phyloP scores from a whole-genome alignment of 306 rosid genomes.

The Dryas octopetala region DNA sequence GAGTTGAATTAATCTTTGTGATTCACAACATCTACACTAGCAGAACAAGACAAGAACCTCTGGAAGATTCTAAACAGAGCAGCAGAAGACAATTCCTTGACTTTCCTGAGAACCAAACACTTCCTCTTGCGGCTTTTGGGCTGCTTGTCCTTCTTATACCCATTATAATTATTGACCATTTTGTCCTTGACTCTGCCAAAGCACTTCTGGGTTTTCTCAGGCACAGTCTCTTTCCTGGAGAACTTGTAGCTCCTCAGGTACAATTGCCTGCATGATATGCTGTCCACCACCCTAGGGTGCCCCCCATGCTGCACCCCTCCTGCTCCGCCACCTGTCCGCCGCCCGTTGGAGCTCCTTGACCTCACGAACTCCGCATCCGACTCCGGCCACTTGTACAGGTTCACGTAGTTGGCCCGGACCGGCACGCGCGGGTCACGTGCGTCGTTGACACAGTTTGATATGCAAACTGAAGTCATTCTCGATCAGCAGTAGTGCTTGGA shows the following conservation, averaged over 20 bases:
- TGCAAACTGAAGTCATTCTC: conserved; percentile 65
- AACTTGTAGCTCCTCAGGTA: conserved; percentile 79
- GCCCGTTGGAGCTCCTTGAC: conserved; percentile 46
- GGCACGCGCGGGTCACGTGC: conserved; percentile 67
- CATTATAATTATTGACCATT: conserved; percentile 22
- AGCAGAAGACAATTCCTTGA: conserved; percentile 51
- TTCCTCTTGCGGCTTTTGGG: conserved; percentile 28
- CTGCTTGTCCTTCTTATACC: not conserved
- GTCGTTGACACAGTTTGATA: conserved; percentile 67
- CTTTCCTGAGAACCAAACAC: conserved; percentile 73
- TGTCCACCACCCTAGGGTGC: conserved; percentile 72
- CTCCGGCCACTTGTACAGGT: conserved; percentile 87
- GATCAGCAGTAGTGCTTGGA: too few species aligned
- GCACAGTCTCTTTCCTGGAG: conserved; percentile 67
- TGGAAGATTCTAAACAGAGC: conserved; percentile 56
- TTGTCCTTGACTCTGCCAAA: conserved; percentile 62
- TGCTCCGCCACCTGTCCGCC: conserved; percentile 8
- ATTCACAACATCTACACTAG: conserved; percentile 65
- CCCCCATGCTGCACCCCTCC: conserved; percentile 32
- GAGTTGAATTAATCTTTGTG: conserved; percentile 20
- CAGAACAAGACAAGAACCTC: conserved; percentile 66
- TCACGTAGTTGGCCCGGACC: conserved; percentile 66
- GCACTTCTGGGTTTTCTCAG: conserved; percentile 69
- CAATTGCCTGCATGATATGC: conserved; percentile 87
- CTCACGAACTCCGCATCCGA: conserved; percentile 78